Percentiles rank a stretch among this genome's conserved stretches.
Evolutionary conservation across 208 protist genomes (phyloP).

Genomic region (Acanthamoeba sp.): DNA sequence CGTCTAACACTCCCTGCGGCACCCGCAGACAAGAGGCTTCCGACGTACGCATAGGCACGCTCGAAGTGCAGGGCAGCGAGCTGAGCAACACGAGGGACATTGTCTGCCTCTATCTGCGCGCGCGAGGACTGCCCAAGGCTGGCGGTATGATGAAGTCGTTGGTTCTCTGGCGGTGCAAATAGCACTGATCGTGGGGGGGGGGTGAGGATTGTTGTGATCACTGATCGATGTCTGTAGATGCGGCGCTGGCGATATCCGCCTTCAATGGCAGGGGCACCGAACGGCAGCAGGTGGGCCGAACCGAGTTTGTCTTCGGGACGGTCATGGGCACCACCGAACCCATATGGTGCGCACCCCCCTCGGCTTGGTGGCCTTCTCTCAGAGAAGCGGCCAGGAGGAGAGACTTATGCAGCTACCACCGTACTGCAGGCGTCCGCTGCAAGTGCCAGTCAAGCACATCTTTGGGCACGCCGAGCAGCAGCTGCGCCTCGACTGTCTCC

Average conservation of each 20-base stretch:
- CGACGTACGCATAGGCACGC: neutral
- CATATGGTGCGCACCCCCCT: neutral
- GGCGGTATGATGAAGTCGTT: neutral
- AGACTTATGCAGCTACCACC: no score
- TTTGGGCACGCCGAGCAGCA: neutral
- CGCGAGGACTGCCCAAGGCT: constrained; percentile 22
- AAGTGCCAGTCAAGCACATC: constrained; percentile 5
- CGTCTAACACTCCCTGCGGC: neutral
- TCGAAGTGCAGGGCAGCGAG: neutral
- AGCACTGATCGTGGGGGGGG: neutral
- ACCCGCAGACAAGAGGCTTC: neutral
- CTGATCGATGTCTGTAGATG: neutral
- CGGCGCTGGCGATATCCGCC: neutral
- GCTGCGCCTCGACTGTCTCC: neutral
- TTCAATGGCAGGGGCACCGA: neutral
- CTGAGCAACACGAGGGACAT: constrained; percentile 13
- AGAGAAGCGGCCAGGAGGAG: no score
- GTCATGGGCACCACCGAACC: constrained; percentile 56
- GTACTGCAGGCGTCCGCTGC: constrained; percentile 38
- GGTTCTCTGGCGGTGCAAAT: neutral
- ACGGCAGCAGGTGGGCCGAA: constrained; percentile 20
- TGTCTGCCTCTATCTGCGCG: constrained; percentile 3
- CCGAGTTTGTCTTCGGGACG: constrained; percentile 42
- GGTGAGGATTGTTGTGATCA: no score
- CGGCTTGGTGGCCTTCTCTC: neutral